Base-by-base conservation (phyloP, 2,329 filamentous ascomycete genomes). In the Fusarium armeniacum region DNA sequence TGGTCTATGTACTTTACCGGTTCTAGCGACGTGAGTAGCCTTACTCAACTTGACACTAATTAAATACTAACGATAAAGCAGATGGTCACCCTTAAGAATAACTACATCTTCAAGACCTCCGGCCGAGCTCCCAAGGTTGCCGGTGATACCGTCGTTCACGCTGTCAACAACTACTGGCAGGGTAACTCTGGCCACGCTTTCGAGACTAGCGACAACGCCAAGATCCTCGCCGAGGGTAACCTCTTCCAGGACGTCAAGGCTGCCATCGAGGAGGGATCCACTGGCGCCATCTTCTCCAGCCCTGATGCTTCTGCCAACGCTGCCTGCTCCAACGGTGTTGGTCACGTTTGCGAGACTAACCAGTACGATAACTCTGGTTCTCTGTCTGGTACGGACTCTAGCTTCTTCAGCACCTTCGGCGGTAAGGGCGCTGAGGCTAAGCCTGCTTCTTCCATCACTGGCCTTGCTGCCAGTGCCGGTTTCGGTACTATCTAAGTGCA, bases 121-220 rank as follows among this genome's bases (percentile, higher is more conserved):
- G 87, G 87, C 58, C 86, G 87, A 45, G 80, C 81, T 18, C 87
- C 87, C 70, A 89, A 89, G 80, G 80, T 89, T 24, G 82, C 81
- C 24, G 85, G 85, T 73, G 86, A 87, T 55, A 82, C 88, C 40
- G 79, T 82, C 18, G 75, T 89, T 52, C 87, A 90, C 77, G 85
- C 85, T 38, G 85, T 88, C 75, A 89, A 89, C 84, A 89, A 89
- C 82, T 88, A 87, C 83, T 89, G 82, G 80, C 82, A 86, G 72
- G 81, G 83, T 71, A 85, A 83, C 77, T 75, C 78, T 16, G 84
- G 84, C 50, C 87, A 89, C 77, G 85, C 86, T 12, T 89, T 89
- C 75, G 87, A 88, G 77, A 77, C 83, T 49, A 80, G 79, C 50
- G 46, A 75, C 6, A 80, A 81, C 32, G 79, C 75, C 57, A 49